These are phyloP conservation scores for Dioscorea zingiberensis DNA, from an alignment of 106 monocot genomes.

Conservation along the genomic window DNA sequence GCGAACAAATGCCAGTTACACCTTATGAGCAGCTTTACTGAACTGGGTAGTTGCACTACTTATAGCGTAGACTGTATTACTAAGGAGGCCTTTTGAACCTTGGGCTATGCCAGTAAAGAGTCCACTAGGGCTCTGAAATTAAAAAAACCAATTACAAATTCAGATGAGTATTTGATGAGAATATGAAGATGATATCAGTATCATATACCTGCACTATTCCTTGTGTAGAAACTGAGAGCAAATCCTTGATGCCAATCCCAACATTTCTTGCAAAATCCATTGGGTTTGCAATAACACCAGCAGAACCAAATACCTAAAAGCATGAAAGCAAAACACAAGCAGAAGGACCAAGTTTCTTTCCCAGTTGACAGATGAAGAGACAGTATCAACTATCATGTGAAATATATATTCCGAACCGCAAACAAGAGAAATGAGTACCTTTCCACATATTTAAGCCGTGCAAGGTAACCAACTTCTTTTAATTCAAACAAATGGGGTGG, in stretches of 20 bases:
- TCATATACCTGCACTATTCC: conserved; percentile 59
- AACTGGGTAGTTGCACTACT: conserved; percentile 96
- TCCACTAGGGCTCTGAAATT: conserved; percentile 81
- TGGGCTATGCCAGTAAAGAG: conserved; percentile 57
- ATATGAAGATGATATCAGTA: not conserved
- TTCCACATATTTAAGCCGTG: too few relatives aligned
- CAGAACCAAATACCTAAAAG: conserved; percentile 87
- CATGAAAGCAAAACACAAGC: too few relatives aligned
- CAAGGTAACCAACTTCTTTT: too few relatives aligned
- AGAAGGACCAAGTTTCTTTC: too few relatives aligned
- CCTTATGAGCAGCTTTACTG: conserved; percentile 97
- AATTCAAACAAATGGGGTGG: too few relatives aligned
- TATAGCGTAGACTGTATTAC: conserved; percentile 83
- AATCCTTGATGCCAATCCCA: conserved; percentile 71
- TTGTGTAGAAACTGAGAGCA: conserved; percentile 68
- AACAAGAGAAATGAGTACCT: too few relatives aligned
- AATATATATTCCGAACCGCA: too few relatives aligned
- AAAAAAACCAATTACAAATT: conserved; percentile 1
- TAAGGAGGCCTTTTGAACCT: conserved; percentile 87
- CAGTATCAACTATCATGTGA: too few relatives aligned
- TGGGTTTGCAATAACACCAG: conserved; percentile 96
- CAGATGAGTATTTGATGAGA: not conserved
- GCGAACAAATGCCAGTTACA: conserved; percentile 6
- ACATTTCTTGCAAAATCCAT: conserved; percentile 96
- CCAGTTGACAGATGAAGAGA: too few relatives aligned